phyloP scores from a whole-genome alignment of 495 filamentous ascomycete species.

The Choiromyces venosus region DNA sequence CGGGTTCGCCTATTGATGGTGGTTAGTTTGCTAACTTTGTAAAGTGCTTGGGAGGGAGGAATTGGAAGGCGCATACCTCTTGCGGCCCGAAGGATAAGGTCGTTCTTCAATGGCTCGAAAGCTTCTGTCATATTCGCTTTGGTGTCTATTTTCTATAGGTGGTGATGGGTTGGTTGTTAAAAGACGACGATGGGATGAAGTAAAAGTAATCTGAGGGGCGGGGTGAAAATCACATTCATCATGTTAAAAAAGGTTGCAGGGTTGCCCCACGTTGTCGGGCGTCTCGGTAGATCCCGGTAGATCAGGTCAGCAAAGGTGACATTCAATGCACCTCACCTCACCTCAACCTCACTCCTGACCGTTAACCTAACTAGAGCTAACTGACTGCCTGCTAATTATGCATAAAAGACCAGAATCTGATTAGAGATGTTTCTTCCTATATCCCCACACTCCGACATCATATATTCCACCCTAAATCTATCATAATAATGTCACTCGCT shows the following conservation, averaged over 20 bases:
- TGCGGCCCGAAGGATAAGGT: conserved; percentile 79
- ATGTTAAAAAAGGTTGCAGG: neutral
- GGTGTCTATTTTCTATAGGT: conserved; percentile 4
- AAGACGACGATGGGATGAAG: neutral
- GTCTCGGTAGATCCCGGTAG: neutral
- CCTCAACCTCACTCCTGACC: too few relatives aligned
- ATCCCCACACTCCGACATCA: neutral
- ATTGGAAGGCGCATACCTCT: conserved; percentile 57
- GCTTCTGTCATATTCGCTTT: conserved; percentile 51
- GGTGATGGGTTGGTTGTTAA: conserved; percentile 5
- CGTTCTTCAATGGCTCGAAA: conserved; percentile 82
- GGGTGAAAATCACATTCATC: conserved; percentile 4
- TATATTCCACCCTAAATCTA: neutral
- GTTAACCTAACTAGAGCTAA: neutral
- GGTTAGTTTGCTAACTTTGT: conserved; percentile 16
- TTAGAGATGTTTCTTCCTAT: neutral
- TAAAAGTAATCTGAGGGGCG: neutral
- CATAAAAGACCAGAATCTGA: neutral
- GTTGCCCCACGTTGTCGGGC: neutral
- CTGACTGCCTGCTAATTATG: neutral
- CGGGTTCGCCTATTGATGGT: conserved; percentile 67
- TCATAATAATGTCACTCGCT: neutral
- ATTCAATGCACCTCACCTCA: neutral
- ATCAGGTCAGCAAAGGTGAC: neutral
- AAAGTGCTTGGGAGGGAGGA: conserved; percentile 13